Evolutionary conservation across 345 rosid genomes (phyloP), one percentile per base, ranked within the genome.

Genomic region (Citrus hindsii): DNA sequence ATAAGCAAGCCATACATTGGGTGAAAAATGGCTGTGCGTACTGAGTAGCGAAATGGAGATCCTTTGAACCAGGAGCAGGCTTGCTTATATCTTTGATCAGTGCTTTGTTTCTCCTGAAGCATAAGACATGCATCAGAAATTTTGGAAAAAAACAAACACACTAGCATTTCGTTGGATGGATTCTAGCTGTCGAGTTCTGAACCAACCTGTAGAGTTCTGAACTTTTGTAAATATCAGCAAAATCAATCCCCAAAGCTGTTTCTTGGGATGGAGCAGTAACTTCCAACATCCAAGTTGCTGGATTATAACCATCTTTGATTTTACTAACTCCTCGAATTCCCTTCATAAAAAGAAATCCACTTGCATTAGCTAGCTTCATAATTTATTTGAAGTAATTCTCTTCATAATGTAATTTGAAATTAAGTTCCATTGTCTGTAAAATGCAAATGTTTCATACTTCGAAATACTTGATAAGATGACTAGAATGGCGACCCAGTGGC

Each of bases 201-300:
- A 33, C 73, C 59, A 71, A 84, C 91, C 79, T 86, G 82, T 83
- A 85, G 6, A 88, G 76, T 3, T 83, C 88, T 53, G 91, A 88
- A 10, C 82, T 83, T 42, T 51, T 83, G 75, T 88, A 88, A 3
- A 78, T 5, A 16, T 84, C 79, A 13, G 88, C 72, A 33, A 88
- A 88, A 61, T 88, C 83, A 46, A 88, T 62, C 84, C 69, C 80
- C 79, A 90, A 14, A 61, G 81, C 65, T n/a, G 63, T 6, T 59
- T 86, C 91, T 76, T 83, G 91, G 0, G 83, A 81, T 38, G 78
- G 28, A 65, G 80, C 56, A 12, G 84, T 76, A 42, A 88, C 88
- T 61, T 88, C 91, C 62, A 86, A 68, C 91, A 88, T 88, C 91
- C 91, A 88, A 5, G 89, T 88, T 59, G 91, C 91, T 6, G 91